phyloP scores from a whole-genome alignment of 2,329 filamentous ascomycete genomes.

The Aureobasidium subglaciale region DNA sequence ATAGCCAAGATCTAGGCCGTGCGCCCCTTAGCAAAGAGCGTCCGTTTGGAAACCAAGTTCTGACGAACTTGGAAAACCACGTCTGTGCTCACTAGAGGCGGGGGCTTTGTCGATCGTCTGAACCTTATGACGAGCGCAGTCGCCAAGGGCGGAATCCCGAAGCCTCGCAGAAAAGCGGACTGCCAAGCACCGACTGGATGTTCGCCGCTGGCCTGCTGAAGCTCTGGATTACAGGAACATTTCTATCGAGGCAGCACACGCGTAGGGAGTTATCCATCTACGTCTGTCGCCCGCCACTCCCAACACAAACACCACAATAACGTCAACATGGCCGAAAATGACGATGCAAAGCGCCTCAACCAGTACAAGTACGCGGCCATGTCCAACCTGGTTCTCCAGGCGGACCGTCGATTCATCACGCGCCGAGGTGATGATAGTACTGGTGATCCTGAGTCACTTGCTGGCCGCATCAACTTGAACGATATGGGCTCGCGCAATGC shows the following conservation, averaged over 20 bases:
- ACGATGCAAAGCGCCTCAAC: conserved; percentile 29
- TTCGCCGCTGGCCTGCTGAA: conserved; percentile 2
- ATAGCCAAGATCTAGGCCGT: neutral
- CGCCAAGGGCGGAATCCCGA: neutral
- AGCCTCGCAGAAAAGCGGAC: neutral
- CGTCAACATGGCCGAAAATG: conserved; percentile 26
- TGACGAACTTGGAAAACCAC: neutral
- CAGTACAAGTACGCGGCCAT: conserved; percentile 49
- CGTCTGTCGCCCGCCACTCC: conserved; percentile 15
- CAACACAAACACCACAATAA: neutral
- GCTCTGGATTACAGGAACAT: neutral
- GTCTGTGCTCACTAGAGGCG: neutral
- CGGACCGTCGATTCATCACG: conserved; percentile 90
- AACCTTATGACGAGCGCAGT: neutral
- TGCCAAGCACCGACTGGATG: neutral
- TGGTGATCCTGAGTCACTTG: conserved; percentile 93
- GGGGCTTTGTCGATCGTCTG: neutral
- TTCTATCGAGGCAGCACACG: conserved; percentile 14
- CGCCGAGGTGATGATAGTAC: conserved; percentile 90
- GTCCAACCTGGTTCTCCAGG: conserved; percentile 99
- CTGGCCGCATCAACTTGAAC: conserved; percentile 82
- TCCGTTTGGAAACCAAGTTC: neutral
- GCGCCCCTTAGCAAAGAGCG: neutral
- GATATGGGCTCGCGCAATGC: conserved; percentile 88
- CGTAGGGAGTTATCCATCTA: conserved; percentile 12